Base-by-base conservation (phyloP, 768 basidiomycete species). In the Suillus decipiens region DNA sequence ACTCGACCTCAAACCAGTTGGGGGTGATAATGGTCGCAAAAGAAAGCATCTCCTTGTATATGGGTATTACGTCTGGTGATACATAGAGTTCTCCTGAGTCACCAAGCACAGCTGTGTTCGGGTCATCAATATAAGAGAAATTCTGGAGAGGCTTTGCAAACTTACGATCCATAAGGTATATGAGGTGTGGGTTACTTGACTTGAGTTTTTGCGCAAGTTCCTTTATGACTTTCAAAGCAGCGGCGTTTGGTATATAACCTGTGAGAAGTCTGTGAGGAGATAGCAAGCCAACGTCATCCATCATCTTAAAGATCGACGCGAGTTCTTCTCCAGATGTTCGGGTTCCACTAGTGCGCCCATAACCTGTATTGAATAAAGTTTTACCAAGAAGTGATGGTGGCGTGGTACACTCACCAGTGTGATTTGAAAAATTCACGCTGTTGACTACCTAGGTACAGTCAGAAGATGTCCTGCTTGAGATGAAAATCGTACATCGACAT, bases 1-100 rank as follows among this genome's bases (percentile, higher is more conserved):
- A 96, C 95, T 99, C 96, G 65, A 90, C 92, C 79, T 99, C 97
- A 69, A 95, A 99, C 86, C 95, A 97, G 72, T 99, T 99, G 0
- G 97, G 97, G 0, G 97, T 95, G 67, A 98, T 98, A 55, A 98
- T 88, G 0, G 92, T 92, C 3, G 97, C 90, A n/a, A 87, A 77
- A n/a, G 86, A 80, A 1, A 96, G 80, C 78, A 95, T 84, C 47
- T 82, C 78, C 53, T 88, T 86, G 79, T 99, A 99, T 43, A 93
- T 82, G 1, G 95, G 93, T 63, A 99, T 80, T 10, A 95, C 93
- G 64, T 93, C 88, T 24, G 89, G 81, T 5, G 95, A 85, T 24
- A 98, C 95, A 69, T 99, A 99, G 15, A 99, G 79, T 43, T 80
- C 83, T 5, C 94, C 95, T 14, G 93, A 82, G 75, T 99, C 97